Conservation (phyloP, 495 filamentous ascomycete species). For the Chlorociboria aeruginascens region DNA sequence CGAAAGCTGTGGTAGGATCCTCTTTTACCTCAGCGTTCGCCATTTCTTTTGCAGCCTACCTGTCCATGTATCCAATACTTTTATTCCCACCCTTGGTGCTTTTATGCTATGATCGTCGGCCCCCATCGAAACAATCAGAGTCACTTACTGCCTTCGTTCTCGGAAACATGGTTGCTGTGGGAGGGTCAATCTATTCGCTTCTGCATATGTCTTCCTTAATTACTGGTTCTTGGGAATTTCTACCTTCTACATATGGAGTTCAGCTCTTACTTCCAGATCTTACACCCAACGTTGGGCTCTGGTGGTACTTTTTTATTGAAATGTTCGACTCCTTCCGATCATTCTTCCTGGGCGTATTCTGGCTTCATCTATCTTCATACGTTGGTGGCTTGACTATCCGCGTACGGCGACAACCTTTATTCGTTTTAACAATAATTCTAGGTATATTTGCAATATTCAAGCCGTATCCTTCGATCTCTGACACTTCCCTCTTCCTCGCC, state of each 20-base stretch:
- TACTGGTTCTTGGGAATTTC: conserved; percentile 68
- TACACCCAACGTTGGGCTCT: conserved; percentile 88
- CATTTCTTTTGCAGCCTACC: conserved; percentile 74
- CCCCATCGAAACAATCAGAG: conserved; percentile 21
- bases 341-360: conserved; percentile 96
- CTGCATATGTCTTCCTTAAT: conserved; percentile 62
- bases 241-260: conserved; percentile 81
- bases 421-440: conserved; percentile 66
- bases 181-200: conserved; percentile 37
- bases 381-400: conserved; percentile 73
- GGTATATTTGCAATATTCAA: conserved; percentile 91
- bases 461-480: conserved; percentile 86
- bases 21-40: conserved; percentile 73
- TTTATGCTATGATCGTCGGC: conserved; percentile 63
- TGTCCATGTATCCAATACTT: conserved; percentile 83
- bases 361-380: conserved; percentile 86
- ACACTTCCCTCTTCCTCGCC: conserved; percentile 72
- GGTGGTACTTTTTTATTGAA: conserved; percentile 99
- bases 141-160: conserved; percentile 32
- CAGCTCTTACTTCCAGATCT: conserved; percentile 85
- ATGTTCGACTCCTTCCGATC: conserved; percentile 98
- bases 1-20: conserved; percentile 66
- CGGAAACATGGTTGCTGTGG: conserved; percentile 35
- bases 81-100: conserved; percentile 74
- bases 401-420: conserved; percentile 72